phyloP scores from a whole-genome alignment of 2,329 filamentous ascomycete genomes.

The Stemphylium lycopersici region DNA sequence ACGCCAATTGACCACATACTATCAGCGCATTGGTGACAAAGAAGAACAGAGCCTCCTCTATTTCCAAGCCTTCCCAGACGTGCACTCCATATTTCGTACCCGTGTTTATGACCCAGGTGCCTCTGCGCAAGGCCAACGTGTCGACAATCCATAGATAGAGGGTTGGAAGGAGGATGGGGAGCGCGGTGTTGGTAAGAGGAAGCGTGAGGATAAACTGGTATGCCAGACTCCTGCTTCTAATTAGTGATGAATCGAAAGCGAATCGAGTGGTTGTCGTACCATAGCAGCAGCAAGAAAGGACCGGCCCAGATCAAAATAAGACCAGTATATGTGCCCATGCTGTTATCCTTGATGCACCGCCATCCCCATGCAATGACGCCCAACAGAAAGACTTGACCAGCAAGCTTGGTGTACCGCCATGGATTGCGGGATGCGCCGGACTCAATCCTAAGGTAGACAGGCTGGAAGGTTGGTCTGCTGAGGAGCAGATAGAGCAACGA shows the following conservation, averaged over 20 bases:
- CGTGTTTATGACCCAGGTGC: constrained; percentile 73
- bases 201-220: constrained; percentile 68
- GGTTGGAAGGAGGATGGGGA: constrained; percentile 69
- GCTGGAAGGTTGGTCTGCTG: constrained; percentile 67
- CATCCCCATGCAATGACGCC: constrained; percentile 54
- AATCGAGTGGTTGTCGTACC: constrained; percentile 44
- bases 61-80: constrained; percentile 69
- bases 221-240: constrained; percentile 58
- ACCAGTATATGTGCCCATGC: constrained; percentile 68
- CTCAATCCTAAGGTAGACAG: constrained; percentile 57
- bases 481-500: constrained; percentile 70
- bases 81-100: constrained; percentile 70
- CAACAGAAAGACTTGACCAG: constrained; percentile 60
- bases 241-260: not conserved
- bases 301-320: constrained; percentile 73
- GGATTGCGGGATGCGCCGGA: constrained; percentile 33
- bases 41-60: constrained; percentile 79
- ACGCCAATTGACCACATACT: constrained; percentile 70
- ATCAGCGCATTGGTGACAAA: constrained; percentile 72
- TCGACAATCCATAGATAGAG: constrained; percentile 76
- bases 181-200: constrained; percentile 62
- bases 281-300: constrained; percentile 69
- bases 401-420: constrained; percentile 48
- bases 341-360: constrained; percentile 54
- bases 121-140: constrained; percentile 68